These are phyloP conservation scores for Pythium myriotylum DNA, from an alignment of 352 stramenopile genomes.

Conservation along the genomic window DNA sequence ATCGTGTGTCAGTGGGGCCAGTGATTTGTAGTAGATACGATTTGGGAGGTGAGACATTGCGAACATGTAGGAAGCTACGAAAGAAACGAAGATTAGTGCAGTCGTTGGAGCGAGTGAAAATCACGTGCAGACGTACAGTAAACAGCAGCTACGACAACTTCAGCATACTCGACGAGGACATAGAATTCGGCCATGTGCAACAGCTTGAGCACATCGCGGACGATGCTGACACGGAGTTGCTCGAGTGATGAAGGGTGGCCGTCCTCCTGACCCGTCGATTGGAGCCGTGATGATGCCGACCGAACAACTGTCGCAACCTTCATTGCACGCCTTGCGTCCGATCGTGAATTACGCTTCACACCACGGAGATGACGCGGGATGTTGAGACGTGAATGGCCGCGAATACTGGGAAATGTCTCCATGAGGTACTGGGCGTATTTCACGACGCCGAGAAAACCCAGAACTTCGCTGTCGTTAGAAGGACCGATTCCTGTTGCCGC, in stretches of 20 bases:
- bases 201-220: background rate
- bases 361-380: too few relatives aligned
- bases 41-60: slow-evolving; percentile 3
- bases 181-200: slow-evolving; percentile 24
- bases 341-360: too few relatives aligned
- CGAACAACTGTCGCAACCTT: too few relatives aligned
- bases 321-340: too few relatives aligned
- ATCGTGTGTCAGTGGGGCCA: slow-evolving; percentile 4
- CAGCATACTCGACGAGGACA: slow-evolving; percentile 24
- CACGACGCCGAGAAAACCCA: too few relatives aligned
- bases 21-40: slow-evolving; percentile 9
- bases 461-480: too few relatives aligned
- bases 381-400: too few relatives aligned
- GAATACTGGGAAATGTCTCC: too few relatives aligned
- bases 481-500: too few relatives aligned
- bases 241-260: background rate
- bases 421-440: too few relatives aligned
- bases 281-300: too few relatives aligned
- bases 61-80: slow-evolving; percentile 9
- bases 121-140: slow-evolving; percentile 28
- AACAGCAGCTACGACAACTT: slow-evolving; percentile 23
- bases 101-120: background rate
- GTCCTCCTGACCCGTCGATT: too few relatives aligned
- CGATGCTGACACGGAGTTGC: background rate
- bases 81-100: background rate